These are phyloP conservation scores for Gloeophyllum trabeum DNA, from an alignment of 768 basidiomycete species.

Conservation along the genomic window DNA sequence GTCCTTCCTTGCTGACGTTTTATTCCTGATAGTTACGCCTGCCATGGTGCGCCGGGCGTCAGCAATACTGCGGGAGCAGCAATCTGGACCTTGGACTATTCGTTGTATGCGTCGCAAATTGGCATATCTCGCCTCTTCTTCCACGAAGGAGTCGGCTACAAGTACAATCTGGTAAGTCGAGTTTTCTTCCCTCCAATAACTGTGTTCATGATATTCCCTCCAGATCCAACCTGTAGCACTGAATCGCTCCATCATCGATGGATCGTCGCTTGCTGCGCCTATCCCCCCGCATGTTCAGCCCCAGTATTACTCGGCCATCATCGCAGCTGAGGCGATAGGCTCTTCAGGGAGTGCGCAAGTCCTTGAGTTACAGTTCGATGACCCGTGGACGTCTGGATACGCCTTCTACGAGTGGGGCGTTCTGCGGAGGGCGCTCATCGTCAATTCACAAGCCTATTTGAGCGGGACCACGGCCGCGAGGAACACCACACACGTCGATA, in stretches of 20 bases:
- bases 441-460: constrained; percentile 43
- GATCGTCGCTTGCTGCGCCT: constrained; percentile 34
- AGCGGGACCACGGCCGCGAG: constrained; percentile 22
- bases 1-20: background rate
- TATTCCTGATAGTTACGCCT: constrained; percentile 11
- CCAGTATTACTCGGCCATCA: constrained; percentile 53
- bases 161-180: constrained; percentile 46
- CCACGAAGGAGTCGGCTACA: constrained; percentile 61
- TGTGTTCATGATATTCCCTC: background rate
- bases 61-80: constrained; percentile 64
- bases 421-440: constrained; percentile 40
- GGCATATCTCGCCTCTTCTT: constrained; percentile 46
- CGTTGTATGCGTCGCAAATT: constrained; percentile 43
- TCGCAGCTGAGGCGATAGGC: constrained; percentile 49
- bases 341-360: constrained; percentile 25
- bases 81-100: constrained; percentile 58
- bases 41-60: constrained; percentile 37
- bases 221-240: constrained; percentile 57
- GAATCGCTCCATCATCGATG: constrained; percentile 46
- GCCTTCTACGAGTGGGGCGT: constrained; percentile 39
- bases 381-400: constrained; percentile 43
- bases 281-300: constrained; percentile 52
- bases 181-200: background rate
- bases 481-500: constrained; percentile 24
- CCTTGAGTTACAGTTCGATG: constrained; percentile 36